Evolutionary conservation across 1,139 yeast species (phyloP), one percentile per base, ranked within the genome.

Genomic region (Keqinozyma sinolaborantium): DNA sequence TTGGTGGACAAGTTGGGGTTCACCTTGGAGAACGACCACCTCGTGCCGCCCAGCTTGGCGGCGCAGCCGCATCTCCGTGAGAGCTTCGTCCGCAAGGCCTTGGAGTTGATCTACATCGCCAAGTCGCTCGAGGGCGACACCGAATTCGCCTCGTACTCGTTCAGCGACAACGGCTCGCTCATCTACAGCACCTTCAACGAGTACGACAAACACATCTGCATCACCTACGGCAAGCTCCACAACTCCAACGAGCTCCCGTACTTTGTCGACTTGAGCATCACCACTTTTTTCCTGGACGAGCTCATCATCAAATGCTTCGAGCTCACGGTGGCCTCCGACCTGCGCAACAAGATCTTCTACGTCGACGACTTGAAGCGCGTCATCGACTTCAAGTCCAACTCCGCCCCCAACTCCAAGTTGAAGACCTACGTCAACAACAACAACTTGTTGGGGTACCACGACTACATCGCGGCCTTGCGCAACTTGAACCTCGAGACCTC

Each of bases 261-360:
- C 42, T 64, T 41, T 64, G 75, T 79, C 16, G 64, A 70, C 26
- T 61, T 90, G 14, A 86, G 92, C 23, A 67, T 74, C 2, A 68
- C 73, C 23, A 70, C 60, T 1, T 78, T 39, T 63, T 85, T 81
- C 52, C 64, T 70, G 28, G 94, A 84, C 44, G 77, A 76, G 30
- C 58, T 74, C 27, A 66, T 88, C 9, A 70, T 77, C 21, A 67
- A 68, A 28, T 75, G 87, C 35, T 90, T 79, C 53, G 80, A 79
- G 29, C 58, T 60, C 5, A 74, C 82, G 18, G 55, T 66, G 2
- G 46, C 50, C 1, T 57, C 76, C 6, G 95, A 88, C 50, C 70
- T 75, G 0, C 44, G 35, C 0, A 73, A 79, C 41, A 54, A 60
- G 4, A 75, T 87, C 5, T 59, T 68, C 29, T 88, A 87, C 45